Evolutionary conservation across 2,329 filamentous ascomycete species (phyloP).

Genomic region (Penicillium sp.): DNA sequence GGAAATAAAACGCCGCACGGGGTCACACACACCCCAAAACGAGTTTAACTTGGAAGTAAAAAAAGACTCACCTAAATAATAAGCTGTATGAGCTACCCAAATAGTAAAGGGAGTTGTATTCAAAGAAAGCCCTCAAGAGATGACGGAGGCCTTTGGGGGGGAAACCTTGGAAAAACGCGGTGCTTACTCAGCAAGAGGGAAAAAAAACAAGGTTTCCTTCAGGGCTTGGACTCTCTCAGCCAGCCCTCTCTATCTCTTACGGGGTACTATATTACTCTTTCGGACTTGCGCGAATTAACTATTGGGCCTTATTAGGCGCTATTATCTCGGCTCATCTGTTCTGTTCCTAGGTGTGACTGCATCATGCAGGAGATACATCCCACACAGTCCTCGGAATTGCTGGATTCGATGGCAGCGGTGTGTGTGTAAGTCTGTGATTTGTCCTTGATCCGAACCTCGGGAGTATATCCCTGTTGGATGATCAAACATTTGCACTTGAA

Average conservation of each 20-base stretch:
- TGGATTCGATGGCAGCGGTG: slow-evolving; percentile 11
- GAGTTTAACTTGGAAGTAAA: slow-evolving; percentile 1
- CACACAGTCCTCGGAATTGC: neutral
- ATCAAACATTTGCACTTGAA: neutral
- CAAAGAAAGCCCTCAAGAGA: neutral
- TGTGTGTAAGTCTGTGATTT: slow-evolving; percentile 1
- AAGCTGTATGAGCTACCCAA: neutral
- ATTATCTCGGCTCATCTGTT: neutral
- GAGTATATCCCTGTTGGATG: neutral
- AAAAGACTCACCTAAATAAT: slow-evolving; percentile 10
- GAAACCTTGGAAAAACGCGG: neutral
- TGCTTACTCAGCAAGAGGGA: neutral
- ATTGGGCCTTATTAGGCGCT: neutral
- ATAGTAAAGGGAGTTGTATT: neutral
- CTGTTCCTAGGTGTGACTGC: neutral
- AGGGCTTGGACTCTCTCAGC: neutral
- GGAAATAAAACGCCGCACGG: slow-evolving; percentile 16
- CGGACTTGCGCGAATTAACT: neutral
- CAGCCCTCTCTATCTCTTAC: no score
- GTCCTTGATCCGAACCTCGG: neutral
- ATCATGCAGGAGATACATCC: slow-evolving; percentile 4
- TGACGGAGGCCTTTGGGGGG: neutral
- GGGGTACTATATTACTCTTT: neutral
- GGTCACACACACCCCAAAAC: neutral
- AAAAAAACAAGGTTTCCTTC: no score